Evolutionary conservation across 768 basidiomycete genomes (phyloP).

Genomic region (Leccinum aurantiacum): DNA sequence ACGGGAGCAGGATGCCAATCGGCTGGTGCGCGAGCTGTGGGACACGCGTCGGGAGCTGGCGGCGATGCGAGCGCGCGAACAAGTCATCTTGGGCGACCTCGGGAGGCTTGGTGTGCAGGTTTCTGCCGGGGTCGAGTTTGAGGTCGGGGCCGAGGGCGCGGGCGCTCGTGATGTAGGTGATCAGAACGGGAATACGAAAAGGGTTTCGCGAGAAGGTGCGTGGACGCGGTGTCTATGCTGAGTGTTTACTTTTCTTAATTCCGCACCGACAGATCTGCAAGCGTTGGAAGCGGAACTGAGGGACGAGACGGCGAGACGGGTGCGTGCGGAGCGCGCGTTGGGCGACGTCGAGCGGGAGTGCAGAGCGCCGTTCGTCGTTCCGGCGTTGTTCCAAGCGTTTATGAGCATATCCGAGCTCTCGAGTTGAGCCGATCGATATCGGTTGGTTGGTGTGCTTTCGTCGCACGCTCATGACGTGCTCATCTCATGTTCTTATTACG

Average conservation of each 20-base stretch:
- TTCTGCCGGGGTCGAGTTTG: not conserved
- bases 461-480: too few relatives aligned
- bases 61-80: slow-evolving; percentile 26
- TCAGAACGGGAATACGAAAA: not conserved
- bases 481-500: slow-evolving; percentile 9
- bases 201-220: slow-evolving; percentile 19
- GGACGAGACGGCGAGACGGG: slow-evolving; percentile 36
- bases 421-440: not conserved
- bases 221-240: not conserved
- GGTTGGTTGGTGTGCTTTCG: not conserved
- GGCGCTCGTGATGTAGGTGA: not conserved
- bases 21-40: slow-evolving; percentile 29
- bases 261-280: slow-evolving; percentile 11
- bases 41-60: slow-evolving; percentile 27
- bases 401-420: slow-evolving; percentile 45
- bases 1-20: slow-evolving; percentile 1
- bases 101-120: slow-evolving; percentile 12
- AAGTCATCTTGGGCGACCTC: slow-evolving; percentile 24
- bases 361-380: slow-evolving; percentile 54
- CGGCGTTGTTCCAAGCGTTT: slow-evolving; percentile 56
- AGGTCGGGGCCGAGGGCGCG: not conserved
- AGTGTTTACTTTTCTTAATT: not conserved
- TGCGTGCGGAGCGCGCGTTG: slow-evolving; percentile 46
- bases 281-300: slow-evolving; percentile 37
- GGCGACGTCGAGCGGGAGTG: slow-evolving; percentile 51